These are phyloP conservation scores for Mallotus japonicus DNA, from an alignment of 441 rosid species.

Conservation along the genomic window DNA sequence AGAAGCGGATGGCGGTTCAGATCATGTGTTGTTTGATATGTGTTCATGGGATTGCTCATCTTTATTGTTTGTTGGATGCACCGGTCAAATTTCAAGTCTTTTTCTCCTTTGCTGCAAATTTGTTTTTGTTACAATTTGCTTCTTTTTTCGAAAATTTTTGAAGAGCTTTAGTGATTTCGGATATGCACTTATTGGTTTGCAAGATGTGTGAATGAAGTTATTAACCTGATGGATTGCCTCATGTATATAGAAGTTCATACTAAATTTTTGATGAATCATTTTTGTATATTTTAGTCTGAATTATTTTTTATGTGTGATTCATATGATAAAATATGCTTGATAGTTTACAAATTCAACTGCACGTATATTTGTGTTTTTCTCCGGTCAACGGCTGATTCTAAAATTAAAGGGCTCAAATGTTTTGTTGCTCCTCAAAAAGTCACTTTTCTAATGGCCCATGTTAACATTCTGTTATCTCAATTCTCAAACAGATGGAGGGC, in stretches of 20 bases:
- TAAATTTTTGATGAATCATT: constrained; percentile 3
- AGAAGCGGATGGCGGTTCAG: neutral
- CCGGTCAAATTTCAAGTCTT: neutral
- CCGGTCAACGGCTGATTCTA: too few relatives aligned
- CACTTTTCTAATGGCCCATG: too few relatives aligned
- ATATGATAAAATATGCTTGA: too few relatives aligned
- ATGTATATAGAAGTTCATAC: neutral
- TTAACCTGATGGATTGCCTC: neutral
- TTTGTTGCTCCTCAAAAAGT: too few relatives aligned
- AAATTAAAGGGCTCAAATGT: too few relatives aligned
- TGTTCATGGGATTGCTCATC: neutral
- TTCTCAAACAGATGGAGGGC: too few relatives aligned
- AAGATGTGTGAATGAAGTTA: neutral
- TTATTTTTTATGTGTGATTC: too few relatives aligned
- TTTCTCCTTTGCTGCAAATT: neutral
- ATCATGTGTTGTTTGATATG: neutral
- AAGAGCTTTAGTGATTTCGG: neutral
- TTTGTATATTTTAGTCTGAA: too few relatives aligned
- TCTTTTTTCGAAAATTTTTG: neutral
- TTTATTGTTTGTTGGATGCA: constrained; percentile 5
- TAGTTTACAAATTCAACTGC: too few relatives aligned
- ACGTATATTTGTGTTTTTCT: too few relatives aligned
- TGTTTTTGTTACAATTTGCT: too few relatives aligned
- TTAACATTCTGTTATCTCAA: too few relatives aligned
- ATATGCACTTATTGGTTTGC: neutral